Conservation (phyloP, 73 alveolate genomes). For the Paraurostyla sp. region DNA sequence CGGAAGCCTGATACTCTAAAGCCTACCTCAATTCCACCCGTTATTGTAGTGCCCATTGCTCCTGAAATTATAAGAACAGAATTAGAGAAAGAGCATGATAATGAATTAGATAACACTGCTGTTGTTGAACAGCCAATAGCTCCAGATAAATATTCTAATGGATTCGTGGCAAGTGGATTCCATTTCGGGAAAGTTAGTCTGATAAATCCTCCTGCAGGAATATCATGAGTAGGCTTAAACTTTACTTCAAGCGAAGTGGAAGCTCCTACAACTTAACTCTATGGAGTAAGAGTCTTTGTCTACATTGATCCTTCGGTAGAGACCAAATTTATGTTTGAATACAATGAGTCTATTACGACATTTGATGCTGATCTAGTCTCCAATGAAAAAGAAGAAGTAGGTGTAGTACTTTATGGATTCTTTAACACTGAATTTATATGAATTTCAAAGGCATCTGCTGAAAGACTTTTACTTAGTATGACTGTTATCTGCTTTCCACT, state of each 20-base stretch:
- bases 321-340: neutral
- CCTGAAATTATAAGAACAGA: conserved; percentile 54
- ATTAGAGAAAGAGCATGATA: conserved; percentile 33
- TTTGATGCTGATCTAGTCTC: neutral
- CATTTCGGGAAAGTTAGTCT: conserved; percentile 71
- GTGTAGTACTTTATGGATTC: conserved; percentile 52
- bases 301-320: conserved; percentile 33
- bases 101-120: conserved; percentile 4
- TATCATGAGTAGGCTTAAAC: conserved; percentile 22
- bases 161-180: conserved; percentile 62
- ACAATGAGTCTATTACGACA: neutral
- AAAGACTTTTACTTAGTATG: neutral
- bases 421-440: conserved; percentile 18
- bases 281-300: conserved; percentile 41
- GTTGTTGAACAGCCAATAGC: conserved; percentile 15
- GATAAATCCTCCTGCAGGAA: conserved; percentile 63
- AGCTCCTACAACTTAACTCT: conserved; percentile 63
- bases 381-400: conserved; percentile 28
- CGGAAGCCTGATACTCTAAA: conserved; percentile 52
- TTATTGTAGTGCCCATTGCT: neutral
- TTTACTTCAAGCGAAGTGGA: conserved; percentile 19
- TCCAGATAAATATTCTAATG: conserved; percentile 19
- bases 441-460: conserved; percentile 50
- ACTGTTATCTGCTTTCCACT: conserved; percentile 8
- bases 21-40: conserved; percentile 55